Evolutionary conservation across 495 filamentous ascomycete genomes (phyloP).

Genomic region (Apiosordaria backusii): DNA sequence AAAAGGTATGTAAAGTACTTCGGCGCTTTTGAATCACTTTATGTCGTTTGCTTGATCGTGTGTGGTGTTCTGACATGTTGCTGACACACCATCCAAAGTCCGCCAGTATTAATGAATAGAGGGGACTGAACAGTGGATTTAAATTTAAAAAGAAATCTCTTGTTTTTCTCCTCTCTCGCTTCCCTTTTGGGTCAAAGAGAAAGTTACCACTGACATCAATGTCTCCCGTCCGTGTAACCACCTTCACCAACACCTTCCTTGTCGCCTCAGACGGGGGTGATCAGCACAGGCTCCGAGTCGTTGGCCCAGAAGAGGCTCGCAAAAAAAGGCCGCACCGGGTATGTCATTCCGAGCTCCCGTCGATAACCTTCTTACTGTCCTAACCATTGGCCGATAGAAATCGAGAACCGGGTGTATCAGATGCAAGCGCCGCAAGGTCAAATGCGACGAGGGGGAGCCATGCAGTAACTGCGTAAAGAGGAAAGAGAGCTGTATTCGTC

Average conservation of each 20-base stretch:
- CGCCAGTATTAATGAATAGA: too few species aligned
- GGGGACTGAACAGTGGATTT: too few species aligned
- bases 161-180: too few species aligned
- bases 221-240: neutral
- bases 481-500: constrained; percentile 23
- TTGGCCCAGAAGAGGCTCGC: constrained; percentile 22
- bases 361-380: neutral
- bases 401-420: constrained; percentile 23
- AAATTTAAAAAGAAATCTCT: too few species aligned
- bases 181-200: too few species aligned
- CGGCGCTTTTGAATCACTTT: too few species aligned
- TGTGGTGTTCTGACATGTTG: too few species aligned
- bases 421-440: constrained; percentile 31
- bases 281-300: constrained; percentile 13
- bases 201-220: too few species aligned
- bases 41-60: too few species aligned
- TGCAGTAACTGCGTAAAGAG: constrained; percentile 30
- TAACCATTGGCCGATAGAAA: constrained; percentile 20
- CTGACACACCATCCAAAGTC: too few species aligned
- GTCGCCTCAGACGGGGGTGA: constrained; percentile 12
- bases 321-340: constrained; percentile 28
- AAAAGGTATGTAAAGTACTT: too few species aligned
- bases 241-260: constrained; percentile 26
- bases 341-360: constrained; percentile 3
- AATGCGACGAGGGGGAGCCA: constrained; percentile 28